A percentile compares a stretch with the other conserved stretches of the same genome.
These are phyloP conservation scores for Yamadazyma akitaensis DNA, from an alignment of 805 yeast species.

Conservation along the genomic window DNA sequence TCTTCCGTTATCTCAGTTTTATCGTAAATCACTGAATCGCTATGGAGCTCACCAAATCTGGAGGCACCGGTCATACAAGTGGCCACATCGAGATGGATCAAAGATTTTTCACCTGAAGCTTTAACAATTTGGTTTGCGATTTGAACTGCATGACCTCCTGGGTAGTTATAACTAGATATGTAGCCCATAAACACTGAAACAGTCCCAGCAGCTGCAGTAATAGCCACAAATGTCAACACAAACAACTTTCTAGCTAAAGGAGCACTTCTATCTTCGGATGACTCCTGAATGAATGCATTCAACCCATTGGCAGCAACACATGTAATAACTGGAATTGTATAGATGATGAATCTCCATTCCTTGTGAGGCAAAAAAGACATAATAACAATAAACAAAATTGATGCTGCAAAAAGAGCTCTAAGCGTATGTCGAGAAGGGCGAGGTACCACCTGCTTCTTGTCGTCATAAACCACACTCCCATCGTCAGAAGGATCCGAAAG, in stretches of 20 bases:
- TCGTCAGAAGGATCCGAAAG: constrained; percentile 44
- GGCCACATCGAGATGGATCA: constrained; percentile 73
- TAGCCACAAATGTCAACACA: constrained; percentile 19
- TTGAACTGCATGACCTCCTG: constrained; percentile 78
- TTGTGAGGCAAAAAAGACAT: constrained; percentile 87
- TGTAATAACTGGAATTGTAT: constrained; percentile 67
- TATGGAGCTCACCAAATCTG: constrained; percentile 62
- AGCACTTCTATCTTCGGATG: constrained; percentile 1
- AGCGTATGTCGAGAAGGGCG: constrained; percentile 34
- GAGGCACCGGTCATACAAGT: constrained; percentile 88
- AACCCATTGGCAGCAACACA: constrained; percentile 64
- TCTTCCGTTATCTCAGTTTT: constrained; percentile 55
- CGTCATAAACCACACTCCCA: neutral
- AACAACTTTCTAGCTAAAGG: constrained; percentile 7
- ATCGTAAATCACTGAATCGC: constrained; percentile 50
- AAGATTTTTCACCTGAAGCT: constrained; percentile 11
- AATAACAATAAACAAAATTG: constrained; percentile 52
- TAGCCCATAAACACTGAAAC: constrained; percentile 52
- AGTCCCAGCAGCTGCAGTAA: constrained; percentile 28
- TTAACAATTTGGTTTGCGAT: constrained; percentile 44
- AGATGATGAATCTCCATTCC: constrained; percentile 89
- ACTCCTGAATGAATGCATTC: constrained; percentile 20
- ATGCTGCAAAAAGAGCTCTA: constrained; percentile 48
- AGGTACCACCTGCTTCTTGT: constrained; percentile 16
- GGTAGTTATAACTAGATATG: constrained; percentile 74